A percentile compares a stretch with the other conserved stretches of the same genome.
These are phyloP conservation scores for Xylaria sp. DNA, from an alignment of 2,329 filamentous ascomycete species.

Conservation along the genomic window DNA sequence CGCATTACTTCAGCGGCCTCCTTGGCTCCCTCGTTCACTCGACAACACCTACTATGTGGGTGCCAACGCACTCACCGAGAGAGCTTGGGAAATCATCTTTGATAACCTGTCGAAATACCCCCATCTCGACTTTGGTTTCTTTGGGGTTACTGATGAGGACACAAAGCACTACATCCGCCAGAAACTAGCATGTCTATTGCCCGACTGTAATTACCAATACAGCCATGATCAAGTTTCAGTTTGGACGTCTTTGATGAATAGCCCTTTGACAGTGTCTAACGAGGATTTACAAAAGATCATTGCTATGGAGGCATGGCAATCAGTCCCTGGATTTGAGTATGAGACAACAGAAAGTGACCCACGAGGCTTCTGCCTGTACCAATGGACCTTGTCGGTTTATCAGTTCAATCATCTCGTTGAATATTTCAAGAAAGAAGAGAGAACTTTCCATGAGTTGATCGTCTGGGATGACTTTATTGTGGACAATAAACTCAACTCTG, in stretches of 20 bases:
- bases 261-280: constrained; percentile 5
- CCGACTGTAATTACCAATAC: constrained; percentile 5
- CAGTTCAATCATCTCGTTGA: constrained; percentile 8
- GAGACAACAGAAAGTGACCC: neutral
- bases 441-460: constrained; percentile 1
- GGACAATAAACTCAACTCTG: neutral
- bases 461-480: constrained; percentile 9
- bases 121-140: neutral
- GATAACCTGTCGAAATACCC: constrained; percentile 12
- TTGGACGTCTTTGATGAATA: constrained; percentile 7
- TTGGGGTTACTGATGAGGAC: constrained; percentile 6
- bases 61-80: neutral
- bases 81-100: constrained; percentile 12
- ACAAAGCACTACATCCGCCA: neutral
- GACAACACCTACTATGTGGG: constrained; percentile 9
- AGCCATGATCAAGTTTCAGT: neutral
- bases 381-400: constrained; percentile 9
- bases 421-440: constrained; percentile 12
- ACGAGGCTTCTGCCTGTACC: constrained; percentile 19
- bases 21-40: neutral
- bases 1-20: neutral
- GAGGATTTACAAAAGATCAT: constrained; percentile 16
- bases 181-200: constrained; percentile 22
- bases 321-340: neutral
- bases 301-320: neutral